Evolutionary conservation across 2,329 filamentous ascomycete genomes (phyloP), one percentile per base, ranked within the genome.

Genomic region (Phialemonium atrogriseum): DNA sequence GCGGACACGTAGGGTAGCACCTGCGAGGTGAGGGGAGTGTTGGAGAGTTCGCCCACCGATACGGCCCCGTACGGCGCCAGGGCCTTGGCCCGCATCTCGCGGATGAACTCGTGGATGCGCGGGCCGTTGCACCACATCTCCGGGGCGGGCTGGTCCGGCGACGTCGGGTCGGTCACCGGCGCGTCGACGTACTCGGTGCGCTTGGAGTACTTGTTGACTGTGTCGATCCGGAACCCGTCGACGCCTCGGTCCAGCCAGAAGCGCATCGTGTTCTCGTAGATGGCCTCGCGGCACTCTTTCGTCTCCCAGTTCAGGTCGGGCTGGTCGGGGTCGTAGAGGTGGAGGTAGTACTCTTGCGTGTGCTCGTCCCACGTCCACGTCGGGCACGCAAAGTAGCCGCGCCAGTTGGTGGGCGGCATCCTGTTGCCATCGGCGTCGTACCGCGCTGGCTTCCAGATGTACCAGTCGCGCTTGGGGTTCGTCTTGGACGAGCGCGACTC

Each of bases 261-360:
- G 0, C 65, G 62, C 68, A 85, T 79, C 5, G 80, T 73, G 5
- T 59, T 49, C 5, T 77, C 64, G 45, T 84, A 80, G 2, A 85
- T 77, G 1, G 76, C 82, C 31, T 75, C 61, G 6, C 80, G 70
- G 7, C 80, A 76, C 3, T 71, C 68, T 0, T 66, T 63, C 29
- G 80, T 78, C 34, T 84, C 78, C 81, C 82, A 87, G 48, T 87
- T 87, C 12, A 88, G 61, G 42, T 88, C 83, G 0, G 83, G 83
- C 48, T 87, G 83, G 28, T 80, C 73, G 0, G 70, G 63, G 1
- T 73, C 71, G 48, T 83, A 88, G 2, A 87, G 61, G 40, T 70
- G 67, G 2, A 74, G 54, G 35, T 73, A 74, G 38, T 73, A 74
- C 37, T 73, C 64, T 22, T 64, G 52, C 1, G 67, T 65, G 1